Evolutionary conservation across 306 rosid species (phyloP).

Genomic region (Mimosa bimucronata): DNA sequence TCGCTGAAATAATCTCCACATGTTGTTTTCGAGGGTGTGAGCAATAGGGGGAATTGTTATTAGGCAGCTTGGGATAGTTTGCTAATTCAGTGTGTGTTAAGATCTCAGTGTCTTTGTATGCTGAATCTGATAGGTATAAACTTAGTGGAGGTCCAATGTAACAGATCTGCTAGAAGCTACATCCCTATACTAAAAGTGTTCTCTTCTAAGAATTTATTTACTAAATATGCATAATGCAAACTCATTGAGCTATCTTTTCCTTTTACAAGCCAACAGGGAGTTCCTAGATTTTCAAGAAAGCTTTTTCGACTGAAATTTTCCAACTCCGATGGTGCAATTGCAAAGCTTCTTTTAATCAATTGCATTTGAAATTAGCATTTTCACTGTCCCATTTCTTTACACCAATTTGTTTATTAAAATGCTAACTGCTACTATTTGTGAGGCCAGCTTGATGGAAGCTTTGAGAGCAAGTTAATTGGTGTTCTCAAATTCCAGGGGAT

Average conservation of each 20-base stretch:
- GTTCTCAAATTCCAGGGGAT: not conserved
- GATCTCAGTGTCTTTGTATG: not conserved
- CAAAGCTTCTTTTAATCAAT: not conserved
- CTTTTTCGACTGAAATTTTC: not conserved
- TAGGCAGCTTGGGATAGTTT: slow-evolving; percentile 8
- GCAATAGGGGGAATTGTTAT: not conserved
- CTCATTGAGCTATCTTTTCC: not conserved
- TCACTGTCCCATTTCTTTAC: not conserved
- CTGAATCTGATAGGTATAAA: not conserved
- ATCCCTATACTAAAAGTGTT: not conserved
- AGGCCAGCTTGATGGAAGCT: not conserved
- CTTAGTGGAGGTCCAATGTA: not conserved
- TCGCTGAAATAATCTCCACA: not conserved
- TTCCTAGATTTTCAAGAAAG: not conserved
- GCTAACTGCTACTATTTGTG: not conserved
- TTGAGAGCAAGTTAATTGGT: slow-evolving; percentile 23
- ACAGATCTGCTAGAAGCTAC: slow-evolving; percentile 3
- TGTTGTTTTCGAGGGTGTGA: not conserved
- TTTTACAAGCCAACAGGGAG: slow-evolving; percentile 21
- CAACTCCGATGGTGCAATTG: not conserved
- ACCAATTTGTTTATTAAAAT: not conserved
- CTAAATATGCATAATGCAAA: slow-evolving; percentile 9
- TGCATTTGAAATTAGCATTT: not conserved
- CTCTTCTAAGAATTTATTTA: not conserved
- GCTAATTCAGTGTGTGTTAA: slow-evolving; percentile 12